These are phyloP conservation scores for Pichia nanzhaoensis DNA, from an alignment of 805 yeast genomes.

Conservation along the genomic window DNA sequence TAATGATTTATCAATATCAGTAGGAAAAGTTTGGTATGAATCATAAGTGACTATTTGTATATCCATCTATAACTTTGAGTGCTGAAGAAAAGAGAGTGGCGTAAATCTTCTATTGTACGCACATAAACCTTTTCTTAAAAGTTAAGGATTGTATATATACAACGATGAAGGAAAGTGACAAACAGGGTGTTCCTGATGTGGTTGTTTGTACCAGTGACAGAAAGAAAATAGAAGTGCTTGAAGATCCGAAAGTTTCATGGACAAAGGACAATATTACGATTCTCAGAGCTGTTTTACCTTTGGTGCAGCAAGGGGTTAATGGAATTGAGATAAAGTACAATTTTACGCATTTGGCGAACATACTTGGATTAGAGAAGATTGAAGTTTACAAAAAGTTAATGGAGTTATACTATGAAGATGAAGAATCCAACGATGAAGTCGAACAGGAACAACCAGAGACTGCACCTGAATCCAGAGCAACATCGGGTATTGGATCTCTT, in stretches of 20 bases:
- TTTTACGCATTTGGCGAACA: conserved; percentile 17
- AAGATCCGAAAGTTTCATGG: conserved; percentile 14
- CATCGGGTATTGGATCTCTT: too few species aligned
- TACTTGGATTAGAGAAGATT: conserved; percentile 12
- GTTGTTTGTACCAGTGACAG: not conserved
- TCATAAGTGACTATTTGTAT: conserved; percentile 35
- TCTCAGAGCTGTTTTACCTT: conserved; percentile 14
- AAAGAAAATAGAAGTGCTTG: not conserved
- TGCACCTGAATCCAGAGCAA: too few species aligned
- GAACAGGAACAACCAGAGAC: too few species aligned
- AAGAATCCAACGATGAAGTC: not conserved
- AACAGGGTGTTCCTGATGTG: too few species aligned
- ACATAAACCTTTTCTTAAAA: too few species aligned
- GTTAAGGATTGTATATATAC: too few species aligned
- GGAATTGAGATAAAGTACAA: conserved; percentile 18
- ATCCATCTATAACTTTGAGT: conserved; percentile 2
- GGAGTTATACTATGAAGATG: conserved; percentile 17
- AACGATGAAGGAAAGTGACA: too few species aligned
- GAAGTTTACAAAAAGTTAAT: conserved; percentile 21
- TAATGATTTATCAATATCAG: conserved; percentile 42
- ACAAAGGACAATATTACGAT: conserved; percentile 11
- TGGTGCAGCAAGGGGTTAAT: conserved; percentile 11
- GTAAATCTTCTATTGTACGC: too few species aligned
- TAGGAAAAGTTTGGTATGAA: conserved; percentile 54
- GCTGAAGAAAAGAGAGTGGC: too few species aligned